Evolutionary conservation across 2,329 filamentous ascomycete species (phyloP).

Genomic region (Helicocarpus griseus): DNA sequence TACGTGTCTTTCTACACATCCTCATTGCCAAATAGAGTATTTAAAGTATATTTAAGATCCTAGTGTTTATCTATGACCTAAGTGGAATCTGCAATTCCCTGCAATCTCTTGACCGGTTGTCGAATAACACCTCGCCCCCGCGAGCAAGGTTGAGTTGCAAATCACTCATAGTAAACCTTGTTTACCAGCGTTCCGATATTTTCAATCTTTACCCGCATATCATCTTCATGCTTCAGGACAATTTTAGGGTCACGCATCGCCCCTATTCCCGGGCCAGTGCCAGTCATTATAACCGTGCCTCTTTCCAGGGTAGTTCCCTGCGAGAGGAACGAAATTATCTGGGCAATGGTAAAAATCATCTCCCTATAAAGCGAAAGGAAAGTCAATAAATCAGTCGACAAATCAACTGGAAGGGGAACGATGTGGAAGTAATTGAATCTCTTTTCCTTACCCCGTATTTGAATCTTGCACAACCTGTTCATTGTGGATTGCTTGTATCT

Average conservation of each 20-base stretch:
- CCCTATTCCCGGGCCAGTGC: constrained; percentile 36
- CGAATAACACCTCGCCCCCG: not conserved
- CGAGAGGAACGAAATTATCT: constrained; percentile 28
- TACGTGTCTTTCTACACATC: too few species aligned
- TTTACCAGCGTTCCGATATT: constrained; percentile 30
- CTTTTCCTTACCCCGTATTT: constrained; percentile 19
- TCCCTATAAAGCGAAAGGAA: too few species aligned
- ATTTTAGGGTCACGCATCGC: constrained; percentile 32
- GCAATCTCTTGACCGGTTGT: too few species aligned
- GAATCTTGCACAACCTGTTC: constrained; percentile 28
- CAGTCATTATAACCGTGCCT: constrained; percentile 33
- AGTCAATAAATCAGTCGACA: not conserved
- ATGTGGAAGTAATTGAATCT: too few species aligned
- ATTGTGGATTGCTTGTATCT: constrained; percentile 27
- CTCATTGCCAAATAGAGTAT: too few species aligned
- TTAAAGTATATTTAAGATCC: too few species aligned
- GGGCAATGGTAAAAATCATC: constrained; percentile 31
- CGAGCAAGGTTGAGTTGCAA: not conserved
- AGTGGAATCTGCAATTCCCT: too few species aligned
- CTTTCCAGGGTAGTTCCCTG: constrained; percentile 30
- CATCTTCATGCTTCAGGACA: constrained; percentile 28
- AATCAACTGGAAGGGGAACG: not conserved
- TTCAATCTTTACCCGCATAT: constrained; percentile 31
- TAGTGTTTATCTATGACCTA: too few species aligned
- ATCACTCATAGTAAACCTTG: constrained; percentile 28